These are phyloP conservation scores for Aspergillus proliferans DNA, from an alignment of 2,329 filamentous ascomycete species.

Conservation along the genomic window DNA sequence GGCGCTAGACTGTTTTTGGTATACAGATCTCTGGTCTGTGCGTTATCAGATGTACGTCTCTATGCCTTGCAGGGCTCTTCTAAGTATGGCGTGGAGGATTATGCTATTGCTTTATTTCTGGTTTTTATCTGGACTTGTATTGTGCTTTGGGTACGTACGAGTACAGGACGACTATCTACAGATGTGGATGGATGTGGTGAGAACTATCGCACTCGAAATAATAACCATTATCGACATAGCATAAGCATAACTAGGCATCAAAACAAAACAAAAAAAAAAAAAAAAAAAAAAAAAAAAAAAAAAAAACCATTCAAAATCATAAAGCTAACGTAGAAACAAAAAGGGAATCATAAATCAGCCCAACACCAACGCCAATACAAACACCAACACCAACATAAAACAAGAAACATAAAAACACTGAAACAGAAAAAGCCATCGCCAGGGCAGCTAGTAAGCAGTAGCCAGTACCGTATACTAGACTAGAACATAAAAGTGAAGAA, in stretches of 20 bases:
- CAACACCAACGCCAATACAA: not conserved
- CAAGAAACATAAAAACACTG: not conserved
- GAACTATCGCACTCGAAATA: too few relatives aligned
- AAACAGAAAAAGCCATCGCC: not conserved
- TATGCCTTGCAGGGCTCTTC: too few relatives aligned
- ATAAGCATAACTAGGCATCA: too few relatives aligned
- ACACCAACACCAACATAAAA: not conserved
- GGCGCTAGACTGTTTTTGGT: too few relatives aligned
- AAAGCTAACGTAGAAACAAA: not conserved
- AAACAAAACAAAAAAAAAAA: not conserved
- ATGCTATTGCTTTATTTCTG: not conserved
- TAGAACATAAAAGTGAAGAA: not conserved
- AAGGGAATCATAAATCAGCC: not conserved
- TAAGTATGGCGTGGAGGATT: too few relatives aligned
- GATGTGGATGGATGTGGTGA: too few relatives aligned
- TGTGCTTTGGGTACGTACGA: not conserved
- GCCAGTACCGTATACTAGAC: not conserved
- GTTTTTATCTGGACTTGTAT: not conserved
- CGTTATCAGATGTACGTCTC: too few relatives aligned
- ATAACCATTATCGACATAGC: too few relatives aligned
- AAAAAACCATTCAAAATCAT: not conserved
- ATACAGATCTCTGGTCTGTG: too few relatives aligned
- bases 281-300: not conserved
- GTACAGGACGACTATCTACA: too few relatives aligned
- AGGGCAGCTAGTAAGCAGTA: not conserved